Base-by-base conservation (phyloP, 176 grass and related monocot species). In the Calamus simplicifolius region DNA sequence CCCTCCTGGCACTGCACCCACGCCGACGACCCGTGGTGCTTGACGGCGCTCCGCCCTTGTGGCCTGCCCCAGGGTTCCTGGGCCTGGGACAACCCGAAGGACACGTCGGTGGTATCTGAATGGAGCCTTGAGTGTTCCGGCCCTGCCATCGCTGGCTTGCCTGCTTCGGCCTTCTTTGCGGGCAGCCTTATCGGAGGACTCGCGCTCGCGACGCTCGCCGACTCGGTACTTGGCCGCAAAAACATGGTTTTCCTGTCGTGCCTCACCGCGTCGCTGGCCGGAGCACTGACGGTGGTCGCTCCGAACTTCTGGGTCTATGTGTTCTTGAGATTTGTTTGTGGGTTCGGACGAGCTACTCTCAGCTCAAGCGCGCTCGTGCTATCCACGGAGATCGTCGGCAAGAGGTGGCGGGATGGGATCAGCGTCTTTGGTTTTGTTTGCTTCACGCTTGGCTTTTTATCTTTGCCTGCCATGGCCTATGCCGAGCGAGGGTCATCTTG, bases 231-330 rank as follows among this genome's bases (percentile, higher is more conserved):
- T 4, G 91, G 91, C 17, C 86, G 91, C 43, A 82, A 71, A 76
- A 90, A 75, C 51, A 82, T 90, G 80, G 83, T 97, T 1, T 69
- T 88, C 2, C 4, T 66, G 16, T 88, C 78, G 14, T 63, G 79
- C 16, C 56, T 77, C 52, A 8, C 66, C 65, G 90, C 82, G 92
- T 88, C 92, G 21, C 51, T 85, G 38, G 65, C 77, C 25, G 87
- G 77, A 59, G 73, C 64, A 58, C 84, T 84, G 18, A 84, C 83
- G 3, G 72, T 70, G 16, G 63, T 75, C 31, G 70, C 87, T 63
- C 87, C 92, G 5, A 90, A 91, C 80, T 67, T 97, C 18, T 97
- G 83, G 87, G 81, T 64, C 43, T 97, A 97, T 68, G 68, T 87
- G 3, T 75, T 71, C 16, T 62, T 88, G 66, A 67, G 87, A 25